phyloP scores from a whole-genome alignment of 2,329 filamentous ascomycete genomes.

The Alternaria angustiovoidea region DNA sequence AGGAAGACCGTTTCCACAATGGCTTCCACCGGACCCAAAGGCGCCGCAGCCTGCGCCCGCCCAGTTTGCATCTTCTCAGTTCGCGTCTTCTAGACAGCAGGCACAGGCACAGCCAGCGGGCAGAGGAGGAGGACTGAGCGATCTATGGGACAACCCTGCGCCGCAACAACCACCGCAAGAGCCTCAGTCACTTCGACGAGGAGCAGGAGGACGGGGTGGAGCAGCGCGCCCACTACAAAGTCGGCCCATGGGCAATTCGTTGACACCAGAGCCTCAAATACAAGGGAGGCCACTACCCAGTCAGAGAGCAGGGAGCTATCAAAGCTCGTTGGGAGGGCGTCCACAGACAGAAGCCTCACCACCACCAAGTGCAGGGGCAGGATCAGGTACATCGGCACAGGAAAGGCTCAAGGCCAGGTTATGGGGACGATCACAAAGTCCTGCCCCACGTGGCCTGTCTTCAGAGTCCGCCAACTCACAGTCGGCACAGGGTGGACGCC shows the following conservation, averaged over 20 bases:
- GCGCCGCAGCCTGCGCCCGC: conserved; percentile 60
- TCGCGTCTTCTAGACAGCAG: conserved; percentile 58
- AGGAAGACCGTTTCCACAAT: conserved; percentile 78
- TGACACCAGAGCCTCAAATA: conserved; percentile 43
- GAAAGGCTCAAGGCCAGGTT: conserved; percentile 82
- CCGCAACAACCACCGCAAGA: conserved; percentile 51
- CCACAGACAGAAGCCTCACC: conserved; percentile 45
- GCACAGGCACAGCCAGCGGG: conserved; percentile 37
- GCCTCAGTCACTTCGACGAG: conserved; percentile 52
- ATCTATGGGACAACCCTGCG: conserved; percentile 64
- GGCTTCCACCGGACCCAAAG: conserved; percentile 92
- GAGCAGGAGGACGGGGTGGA: conserved; percentile 55
- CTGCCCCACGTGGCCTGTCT: conserved; percentile 50
- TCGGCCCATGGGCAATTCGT: conserved; percentile 41
- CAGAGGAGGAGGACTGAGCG: conserved; percentile 60
- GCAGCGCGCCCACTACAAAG: conserved; percentile 38
- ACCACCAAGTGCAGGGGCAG: conserved; percentile 52
- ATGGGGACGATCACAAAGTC: conserved; percentile 71
- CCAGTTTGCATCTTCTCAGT: conserved; percentile 63
- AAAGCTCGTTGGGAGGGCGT: conserved; percentile 59
- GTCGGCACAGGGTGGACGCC: conserved; percentile 25
- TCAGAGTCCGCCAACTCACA: conserved; percentile 31
- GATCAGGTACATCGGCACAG: conserved; percentile 68
- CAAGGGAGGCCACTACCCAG: conserved; percentile 72
- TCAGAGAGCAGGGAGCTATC: conserved; percentile 78